A percentile compares a stretch with the other conserved stretches of the same genome.
Evolutionary conservation across 2,329 filamentous ascomycete species (phyloP).

Genomic region (Tolypocladium ovalisporum): DNA sequence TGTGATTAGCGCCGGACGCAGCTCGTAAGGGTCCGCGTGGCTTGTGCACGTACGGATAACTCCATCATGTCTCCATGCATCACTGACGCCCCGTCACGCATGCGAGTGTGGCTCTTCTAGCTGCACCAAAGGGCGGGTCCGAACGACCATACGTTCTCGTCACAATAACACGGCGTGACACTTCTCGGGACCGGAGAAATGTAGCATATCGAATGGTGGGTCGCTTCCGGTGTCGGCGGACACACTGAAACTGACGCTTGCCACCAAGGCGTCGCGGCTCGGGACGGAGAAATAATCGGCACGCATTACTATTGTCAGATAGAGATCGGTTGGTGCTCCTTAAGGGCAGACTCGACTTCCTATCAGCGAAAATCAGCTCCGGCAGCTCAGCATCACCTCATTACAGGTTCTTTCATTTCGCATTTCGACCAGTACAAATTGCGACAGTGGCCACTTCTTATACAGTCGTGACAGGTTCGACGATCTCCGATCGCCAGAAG

Average conservation of each 20-base stretch:
- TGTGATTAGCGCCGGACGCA: background rate
- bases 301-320: background rate
- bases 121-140: background rate
- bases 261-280: background rate
- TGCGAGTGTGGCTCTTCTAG: background rate
- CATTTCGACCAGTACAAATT: background rate
- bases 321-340: background rate
- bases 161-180: background rate
- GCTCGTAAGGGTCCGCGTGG: background rate
- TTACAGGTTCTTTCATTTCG: background rate
- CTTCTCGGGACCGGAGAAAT: background rate
- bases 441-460: background rate
- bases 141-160: background rate
- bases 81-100: background rate
- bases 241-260: background rate
- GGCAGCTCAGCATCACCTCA: background rate
- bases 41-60: too few species aligned
- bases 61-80: too few species aligned
- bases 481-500: too few species aligned
- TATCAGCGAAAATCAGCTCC: too few species aligned
- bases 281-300: background rate
- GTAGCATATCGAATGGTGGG: background rate
- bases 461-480: background rate
- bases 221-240: background rate
- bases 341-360: background rate